Base-by-base conservation (phyloP, 495 filamentous ascomycete genomes). In the Xylaria palmicola region DNA sequence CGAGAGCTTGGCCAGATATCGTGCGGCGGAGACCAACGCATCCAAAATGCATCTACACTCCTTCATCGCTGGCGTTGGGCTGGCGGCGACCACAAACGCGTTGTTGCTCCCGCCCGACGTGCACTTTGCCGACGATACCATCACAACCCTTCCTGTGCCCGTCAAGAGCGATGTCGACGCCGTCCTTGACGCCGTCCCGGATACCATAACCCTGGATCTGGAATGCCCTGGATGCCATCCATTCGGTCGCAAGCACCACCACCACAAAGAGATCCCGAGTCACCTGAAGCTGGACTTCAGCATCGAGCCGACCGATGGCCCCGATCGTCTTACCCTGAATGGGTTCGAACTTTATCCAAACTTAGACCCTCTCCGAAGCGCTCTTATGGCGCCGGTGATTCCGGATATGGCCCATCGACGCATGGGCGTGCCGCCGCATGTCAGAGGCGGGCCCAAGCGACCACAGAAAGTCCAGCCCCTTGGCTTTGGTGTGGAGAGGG, bases 301-400 rank as follows among this genome's bases (percentile, higher is more conserved):
- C 57, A 50, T 80, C 59, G 73, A 76, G 34, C 32, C 71, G 44
- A 64, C 60, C 15, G 56, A 62, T 7, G 66, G 64, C 41, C 56
- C 40, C 62, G 74, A 79, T 45, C 67, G 71, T 6, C 69, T 81
- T 12, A 56, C 75, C 29, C 29, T 80, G n/a, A 81, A 80, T 65
- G 74, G 69, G 43, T 75, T 76, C 45, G 73, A 77, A 54, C 67
- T 81, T 10, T 80, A 75, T 39, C 79, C 79, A 17, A 64, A 70
- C 27, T 49, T 67, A 6, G 67, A 77, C 48, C 69, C 70, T 10
- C 57, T 74, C 40, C 60, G 56, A 51, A 57, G 58, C 22, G 44
- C 44, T 7, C 67, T 79, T 20, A 55, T 32, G 2, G 77, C 75
- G 8, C 65, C 67, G 15, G 64, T 63, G 17, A 50, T 51, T 36